Evolutionary conservation across 202 grass and related monocot genomes (phyloP), one percentile per base, ranked within the genome.

Genomic region (Hordeum pubiflorum): DNA sequence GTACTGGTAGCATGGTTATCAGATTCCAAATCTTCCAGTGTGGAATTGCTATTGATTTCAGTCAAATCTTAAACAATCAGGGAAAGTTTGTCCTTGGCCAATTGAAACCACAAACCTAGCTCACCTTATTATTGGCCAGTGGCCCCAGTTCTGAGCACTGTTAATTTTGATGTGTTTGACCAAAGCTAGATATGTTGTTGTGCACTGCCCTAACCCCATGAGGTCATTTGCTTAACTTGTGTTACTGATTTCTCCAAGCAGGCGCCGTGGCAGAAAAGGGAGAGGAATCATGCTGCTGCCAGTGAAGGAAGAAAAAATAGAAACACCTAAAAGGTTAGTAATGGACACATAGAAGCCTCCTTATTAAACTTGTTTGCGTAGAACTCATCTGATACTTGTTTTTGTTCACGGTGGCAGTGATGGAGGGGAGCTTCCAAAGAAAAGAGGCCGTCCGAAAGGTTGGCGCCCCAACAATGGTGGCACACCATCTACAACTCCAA

Each of bases 391-490:
- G 56, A 81, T 9, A 37, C 22, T 12, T 41, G 10, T 59, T 83
- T 74, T 50, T 89, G 38, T 81, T 65, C 60, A 79, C 80, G 36
- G 43, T 76, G 23, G 18, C 86, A 88, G 86, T 55, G 77, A 79
- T 60, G 72, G 63, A 61, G 65, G n/a, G 57, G 84, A 87, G 60
- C 36, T 59, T 72, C 80, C 69, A 69, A 85, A 85, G 56, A 86
- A 75, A 59, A 91, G 82, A 63, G 89, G 92, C 36, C 84, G 92
- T 24, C 84, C 92, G 5, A 91, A 89, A 83, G 84, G 87, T 67
- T 34, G 32, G 26, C 63, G 72, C 39, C 43, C 81, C 6, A 85
- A 64, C 69, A 78, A 75, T 44, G 48, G 70, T 18, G 58, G 70
- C 3, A 85, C 73, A 73, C 72, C 83, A 0, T 63, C 86, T 52